Base-by-base conservation (phyloP, 108 stramenopile genomes). In the Chaetoceros tenuissimus region DNA sequence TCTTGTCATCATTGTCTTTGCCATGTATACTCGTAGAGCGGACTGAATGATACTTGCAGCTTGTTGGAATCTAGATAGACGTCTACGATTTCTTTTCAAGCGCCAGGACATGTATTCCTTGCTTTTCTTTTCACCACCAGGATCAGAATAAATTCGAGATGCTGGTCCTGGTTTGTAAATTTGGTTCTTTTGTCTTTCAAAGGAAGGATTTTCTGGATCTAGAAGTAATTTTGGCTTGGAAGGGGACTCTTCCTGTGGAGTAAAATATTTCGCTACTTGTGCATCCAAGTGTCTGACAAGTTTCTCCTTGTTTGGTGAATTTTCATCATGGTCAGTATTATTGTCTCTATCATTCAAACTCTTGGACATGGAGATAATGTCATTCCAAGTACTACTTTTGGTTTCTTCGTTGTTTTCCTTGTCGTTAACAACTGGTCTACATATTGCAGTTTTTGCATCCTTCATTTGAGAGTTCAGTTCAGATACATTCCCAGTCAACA, bases 101-200 rank as follows among this genome's bases (percentile, higher is more conserved):
- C 92, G 74, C 92, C 92, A 94, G 7, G 62, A 56, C 92, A 94
- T 94, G 79, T 87, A 91, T 65, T 94, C 92, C 19, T 79, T 67
- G 5, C 31, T 47, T 43, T 0, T 88, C 81, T 69, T 90, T 10
- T 13, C 34, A 13, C 13, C 34, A 40, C 5, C 24, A 51, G 5
- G 75, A 60, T 54, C 61, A 60, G 24, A 71, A 48, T 17, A 30
- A 34, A 17, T 71, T 55, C 13, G 30, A 40, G 31, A 18, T 29
- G 21, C 78, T 75, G 23, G 56, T 49, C 13, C 13, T 40, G 34
- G 34, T 23, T 64, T 58, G 40, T 73, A 72, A 3, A 73, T 57
- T 18, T 34, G 31, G 63, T 73, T 75, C 57, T 77, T 68, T 31
- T 79, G 74, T 3, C 78, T 55, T 68, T 79, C 78, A 26, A 79